phyloP scores from a whole-genome alignment of 2,329 filamentous ascomycete species.

The Mycogone perniciosa region DNA sequence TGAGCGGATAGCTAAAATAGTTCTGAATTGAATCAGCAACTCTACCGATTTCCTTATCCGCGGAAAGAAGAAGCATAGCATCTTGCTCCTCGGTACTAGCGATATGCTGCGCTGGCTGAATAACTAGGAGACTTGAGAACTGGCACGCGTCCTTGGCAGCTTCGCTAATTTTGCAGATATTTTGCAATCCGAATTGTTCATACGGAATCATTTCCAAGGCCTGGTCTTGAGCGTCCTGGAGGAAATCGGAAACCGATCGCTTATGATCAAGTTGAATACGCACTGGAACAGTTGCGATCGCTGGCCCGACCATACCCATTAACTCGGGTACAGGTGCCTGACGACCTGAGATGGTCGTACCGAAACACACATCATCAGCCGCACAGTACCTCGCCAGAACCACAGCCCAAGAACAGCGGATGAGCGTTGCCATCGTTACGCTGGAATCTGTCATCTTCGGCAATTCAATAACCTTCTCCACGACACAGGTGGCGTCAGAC shows the following conservation, averaged over 20 bases:
- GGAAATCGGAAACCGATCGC: constrained; percentile 3
- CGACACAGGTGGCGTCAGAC: not conserved
- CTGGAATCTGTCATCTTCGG: not conserved
- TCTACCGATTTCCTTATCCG: not conserved
- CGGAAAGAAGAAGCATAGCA: not conserved
- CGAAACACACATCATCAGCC: constrained; percentile 17
- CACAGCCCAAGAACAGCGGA: constrained; percentile 25
- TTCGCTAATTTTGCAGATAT: constrained; percentile 13
- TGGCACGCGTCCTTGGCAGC: constrained; percentile 11
- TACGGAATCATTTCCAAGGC: constrained; percentile 12
- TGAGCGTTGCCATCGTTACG: constrained; percentile 16
- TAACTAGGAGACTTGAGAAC: constrained; percentile 16
- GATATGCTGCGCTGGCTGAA: constrained; percentile 4
- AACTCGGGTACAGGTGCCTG: constrained; percentile 12
- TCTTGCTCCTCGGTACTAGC: not conserved
- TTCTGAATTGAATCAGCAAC: not conserved
- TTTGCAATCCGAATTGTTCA: constrained; percentile 18
- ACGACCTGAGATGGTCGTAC: constrained; percentile 15
- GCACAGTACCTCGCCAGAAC: constrained; percentile 31
- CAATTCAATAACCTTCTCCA: not conserved
- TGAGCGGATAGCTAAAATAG: constrained; percentile 5
- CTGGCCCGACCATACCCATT: constrained; percentile 13
- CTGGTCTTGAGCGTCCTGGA: constrained; percentile 11
- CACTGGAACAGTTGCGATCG: constrained; percentile 5
- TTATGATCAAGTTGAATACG: not conserved